Base-by-base conservation (phyloP, 2,329 filamentous ascomycete species). In the Pyrenophora tritici-repentis region DNA sequence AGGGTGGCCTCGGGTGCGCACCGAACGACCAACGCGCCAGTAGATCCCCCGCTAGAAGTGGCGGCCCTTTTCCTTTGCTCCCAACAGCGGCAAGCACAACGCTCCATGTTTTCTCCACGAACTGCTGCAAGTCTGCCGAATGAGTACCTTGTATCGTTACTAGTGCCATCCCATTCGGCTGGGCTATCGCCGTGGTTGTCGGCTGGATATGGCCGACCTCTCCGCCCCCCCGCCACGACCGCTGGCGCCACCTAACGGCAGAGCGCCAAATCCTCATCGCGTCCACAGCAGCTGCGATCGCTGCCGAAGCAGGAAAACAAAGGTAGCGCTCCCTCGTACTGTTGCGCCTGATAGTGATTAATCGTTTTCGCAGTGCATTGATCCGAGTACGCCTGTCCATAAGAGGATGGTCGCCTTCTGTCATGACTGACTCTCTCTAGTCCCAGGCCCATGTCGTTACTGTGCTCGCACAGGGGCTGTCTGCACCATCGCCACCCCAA, bases 281-380 rank as follows among this genome's bases (percentile, higher is more conserved):
- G 70, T 72, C 44, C 70, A 73, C 55, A 69, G 60, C 54, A 71
- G 68, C 57, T 73, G 71, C 49, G 71, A 73, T 54, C 60, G 71
- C 37, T 73, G 71, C 59, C 64, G 70, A 36, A 73, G 67, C 42
- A 57, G 71, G 37, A 73, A 73, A 31, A 73, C 71, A 18, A 73
- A 73, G 64, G 71, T 66, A 67, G 40, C 45, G 47, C 38, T 41
- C 33, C n/a, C 29, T 9, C 29, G 17, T 24, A 24, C 22, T 9
- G 22, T 24, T 9, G 22, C 8, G 22, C 22, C 22, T 24, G 5
- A 6, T 59, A 67, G 43, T 44, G 44, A 58, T 70, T 61, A 71
- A 45, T 35, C 31, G n/a, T 12, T 36, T 42, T 41, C 42, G 31
- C 54, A 73, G 70, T 73, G 71, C 50, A 72, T 73, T 52, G 71